Evolutionary conservation across 495 filamentous ascomycete species (phyloP).

Genomic region (Aspergillus nanangensis): DNA sequence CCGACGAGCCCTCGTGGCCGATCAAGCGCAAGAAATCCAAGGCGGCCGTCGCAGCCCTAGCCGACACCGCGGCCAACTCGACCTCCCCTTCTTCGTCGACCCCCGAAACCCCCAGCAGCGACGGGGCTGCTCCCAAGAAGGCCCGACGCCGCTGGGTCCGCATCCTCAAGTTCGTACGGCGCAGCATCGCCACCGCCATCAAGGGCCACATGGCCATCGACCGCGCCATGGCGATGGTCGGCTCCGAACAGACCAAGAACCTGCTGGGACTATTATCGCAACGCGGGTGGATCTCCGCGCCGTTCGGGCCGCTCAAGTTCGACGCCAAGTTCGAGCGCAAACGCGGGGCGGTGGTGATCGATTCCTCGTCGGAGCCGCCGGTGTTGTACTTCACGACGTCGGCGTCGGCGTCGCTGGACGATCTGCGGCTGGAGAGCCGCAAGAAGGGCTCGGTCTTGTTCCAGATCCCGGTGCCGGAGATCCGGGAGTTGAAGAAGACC

Average conservation of each 20-base stretch:
- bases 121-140: background rate
- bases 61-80: conserved; percentile 1
- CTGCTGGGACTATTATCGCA: conserved; percentile 62
- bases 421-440: conserved; percentile 41
- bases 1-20: conserved; percentile 45
- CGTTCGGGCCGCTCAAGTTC: conserved; percentile 68
- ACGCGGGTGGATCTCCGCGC: conserved; percentile 30
- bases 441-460: conserved; percentile 38
- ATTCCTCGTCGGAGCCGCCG: conserved; percentile 43
- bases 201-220: conserved; percentile 67
- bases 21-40: conserved; percentile 34
- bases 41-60: conserved; percentile 5
- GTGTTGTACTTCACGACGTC: conserved; percentile 44
- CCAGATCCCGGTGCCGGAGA: conserved; percentile 50
- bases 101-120: background rate
- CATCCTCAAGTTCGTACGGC: conserved; percentile 63
- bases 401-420: conserved; percentile 27
- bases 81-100: background rate
- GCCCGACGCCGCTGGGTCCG: conserved; percentile 38
- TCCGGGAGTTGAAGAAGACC: conserved; percentile 70
- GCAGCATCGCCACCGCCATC: conserved; percentile 60
- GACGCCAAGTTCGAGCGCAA: conserved; percentile 65
- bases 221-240: conserved; percentile 57
- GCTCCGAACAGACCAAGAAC: conserved; percentile 60
- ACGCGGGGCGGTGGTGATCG: conserved; percentile 68